Evolutionary conservation across 768 basidiomycete genomes (phyloP).

Genomic region (Auricularia sp.): DNA sequence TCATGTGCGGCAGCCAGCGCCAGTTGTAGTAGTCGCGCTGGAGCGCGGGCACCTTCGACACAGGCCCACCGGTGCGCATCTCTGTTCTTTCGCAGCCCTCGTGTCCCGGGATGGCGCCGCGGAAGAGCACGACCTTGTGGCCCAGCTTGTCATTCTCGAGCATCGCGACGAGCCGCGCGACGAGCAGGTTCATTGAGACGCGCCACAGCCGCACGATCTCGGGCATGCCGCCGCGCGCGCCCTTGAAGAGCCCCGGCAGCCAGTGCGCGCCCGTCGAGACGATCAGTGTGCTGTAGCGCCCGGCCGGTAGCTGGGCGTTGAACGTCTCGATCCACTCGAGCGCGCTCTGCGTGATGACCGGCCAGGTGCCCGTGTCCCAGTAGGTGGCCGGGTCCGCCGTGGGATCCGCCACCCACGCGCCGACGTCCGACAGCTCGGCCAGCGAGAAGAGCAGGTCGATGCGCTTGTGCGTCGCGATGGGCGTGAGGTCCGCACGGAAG

Average conservation of each 20-base stretch:
- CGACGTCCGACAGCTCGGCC: constrained; percentile 37
- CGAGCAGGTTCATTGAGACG: constrained; percentile 34
- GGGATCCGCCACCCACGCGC: constrained; percentile 19
- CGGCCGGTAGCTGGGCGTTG: constrained; percentile 33
- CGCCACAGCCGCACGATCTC: constrained; percentile 46
- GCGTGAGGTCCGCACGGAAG: constrained; percentile 47
- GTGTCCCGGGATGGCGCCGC: constrained; percentile 56
- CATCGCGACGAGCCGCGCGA: constrained; percentile 34
- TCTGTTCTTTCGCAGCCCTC: constrained; percentile 45
- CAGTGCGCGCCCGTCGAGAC: constrained; percentile 61
- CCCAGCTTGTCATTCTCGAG: not conserved
- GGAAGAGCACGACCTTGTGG: constrained; percentile 37
- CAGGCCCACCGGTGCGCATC: constrained; percentile 26
- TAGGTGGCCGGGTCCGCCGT: constrained; percentile 1
- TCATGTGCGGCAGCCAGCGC: constrained; percentile 48
- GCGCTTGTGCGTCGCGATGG: constrained; percentile 53
- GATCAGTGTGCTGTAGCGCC: constrained; percentile 50
- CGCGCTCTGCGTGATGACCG: constrained; percentile 42
- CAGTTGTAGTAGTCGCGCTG: constrained; percentile 52
- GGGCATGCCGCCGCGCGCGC: constrained; percentile 34
- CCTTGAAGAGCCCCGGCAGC: constrained; percentile 47
- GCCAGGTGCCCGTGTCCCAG: constrained; percentile 19
- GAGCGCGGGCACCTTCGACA: constrained; percentile 29
- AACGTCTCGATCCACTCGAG: constrained; percentile 44
- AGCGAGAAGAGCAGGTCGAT: constrained; percentile 47